Evolutionary conservation across 192 early-diverging fungal species (phyloP).

Genomic region (Coemansia sp.): DNA sequence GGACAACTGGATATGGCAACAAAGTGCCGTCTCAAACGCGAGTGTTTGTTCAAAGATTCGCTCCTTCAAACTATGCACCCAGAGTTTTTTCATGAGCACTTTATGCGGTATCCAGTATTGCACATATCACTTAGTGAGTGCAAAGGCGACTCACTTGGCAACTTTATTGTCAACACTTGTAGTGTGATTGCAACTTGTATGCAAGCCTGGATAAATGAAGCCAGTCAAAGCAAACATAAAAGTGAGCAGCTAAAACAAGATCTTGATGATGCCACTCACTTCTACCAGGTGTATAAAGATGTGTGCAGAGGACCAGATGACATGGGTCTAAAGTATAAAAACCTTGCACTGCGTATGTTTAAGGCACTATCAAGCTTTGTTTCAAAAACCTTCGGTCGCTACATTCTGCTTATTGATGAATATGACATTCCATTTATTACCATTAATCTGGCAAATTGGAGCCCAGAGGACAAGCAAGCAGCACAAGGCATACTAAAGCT

Average conservation of each 20-base stretch:
- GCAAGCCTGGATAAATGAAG: slow-evolving; percentile 1
- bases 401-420: slow-evolving; percentile 42
- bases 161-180: slow-evolving; percentile 16
- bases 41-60: slow-evolving; percentile 31
- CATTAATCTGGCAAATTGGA: slow-evolving; percentile 19
- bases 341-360: slow-evolving; percentile 5
- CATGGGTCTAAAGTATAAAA: background rate
- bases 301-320: background rate
- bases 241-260: background rate
- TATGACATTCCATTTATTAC: slow-evolving; percentile 50
- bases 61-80: slow-evolving; percentile 28
- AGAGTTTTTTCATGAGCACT: slow-evolving; percentile 31
- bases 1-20: slow-evolving; percentile 15
- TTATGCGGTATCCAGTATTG: slow-evolving; percentile 44
- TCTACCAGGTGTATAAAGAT: background rate
- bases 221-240: no score
- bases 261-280: no score
- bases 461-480: slow-evolving; percentile 2
- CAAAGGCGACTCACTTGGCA: slow-evolving; percentile 12
- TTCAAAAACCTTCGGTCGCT: slow-evolving; percentile 18
- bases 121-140: slow-evolving; percentile 27
- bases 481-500: slow-evolving; percentile 22
- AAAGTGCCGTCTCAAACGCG: slow-evolving; percentile 36
- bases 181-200: background rate
- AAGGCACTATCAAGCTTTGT: slow-evolving; percentile 15